These are phyloP conservation scores for Aspergillus nanangensis DNA, from an alignment of 495 filamentous ascomycete genomes.

Conservation along the genomic window DNA sequence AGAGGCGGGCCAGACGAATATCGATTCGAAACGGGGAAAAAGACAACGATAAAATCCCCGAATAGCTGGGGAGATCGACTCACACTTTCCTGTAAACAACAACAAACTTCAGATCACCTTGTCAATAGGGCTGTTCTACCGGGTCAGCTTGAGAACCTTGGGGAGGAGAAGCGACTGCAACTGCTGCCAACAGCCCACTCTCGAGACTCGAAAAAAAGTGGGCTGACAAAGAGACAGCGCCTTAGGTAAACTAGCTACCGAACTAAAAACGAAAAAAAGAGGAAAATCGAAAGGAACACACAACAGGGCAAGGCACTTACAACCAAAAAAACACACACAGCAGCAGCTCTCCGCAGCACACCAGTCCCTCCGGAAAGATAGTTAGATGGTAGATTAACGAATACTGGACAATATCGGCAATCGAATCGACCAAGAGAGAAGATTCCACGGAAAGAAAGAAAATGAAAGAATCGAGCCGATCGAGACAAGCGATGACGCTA, in stretches of 20 bases:
- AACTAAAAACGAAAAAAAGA: constrained; percentile 14
- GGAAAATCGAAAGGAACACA: constrained; percentile 5
- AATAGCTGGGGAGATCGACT: constrained; percentile 14
- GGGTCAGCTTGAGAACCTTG: constrained; percentile 33
- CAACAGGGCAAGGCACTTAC: constrained; percentile 7
- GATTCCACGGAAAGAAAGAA: constrained; percentile 7
- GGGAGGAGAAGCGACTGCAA: constrained; percentile 27
- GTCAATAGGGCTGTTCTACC: constrained; percentile 17
- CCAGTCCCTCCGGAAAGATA: constrained; percentile 18
- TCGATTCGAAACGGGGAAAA: constrained; percentile 1
- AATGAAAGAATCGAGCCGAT: constrained; percentile 9
- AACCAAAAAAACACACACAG: constrained; percentile 3
- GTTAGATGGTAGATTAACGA: constrained; percentile 3
- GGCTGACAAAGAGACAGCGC: constrained; percentile 18
- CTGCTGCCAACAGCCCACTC: constrained; percentile 23
- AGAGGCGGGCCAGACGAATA: not conserved
- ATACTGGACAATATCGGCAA: no score
- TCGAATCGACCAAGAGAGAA: constrained; percentile 4
- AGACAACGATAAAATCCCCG: constrained; percentile 4
- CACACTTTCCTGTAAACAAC: constrained; percentile 22
- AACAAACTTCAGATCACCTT: constrained; percentile 17
- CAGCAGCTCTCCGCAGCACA: constrained; percentile 20
- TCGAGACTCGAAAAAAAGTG: constrained; percentile 16
- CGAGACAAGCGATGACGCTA: constrained; percentile 13
- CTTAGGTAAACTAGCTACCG: constrained; percentile 1